Base-by-base conservation (phyloP, 768 basidiomycete genomes). In the Rhodotorula graminis region DNA sequence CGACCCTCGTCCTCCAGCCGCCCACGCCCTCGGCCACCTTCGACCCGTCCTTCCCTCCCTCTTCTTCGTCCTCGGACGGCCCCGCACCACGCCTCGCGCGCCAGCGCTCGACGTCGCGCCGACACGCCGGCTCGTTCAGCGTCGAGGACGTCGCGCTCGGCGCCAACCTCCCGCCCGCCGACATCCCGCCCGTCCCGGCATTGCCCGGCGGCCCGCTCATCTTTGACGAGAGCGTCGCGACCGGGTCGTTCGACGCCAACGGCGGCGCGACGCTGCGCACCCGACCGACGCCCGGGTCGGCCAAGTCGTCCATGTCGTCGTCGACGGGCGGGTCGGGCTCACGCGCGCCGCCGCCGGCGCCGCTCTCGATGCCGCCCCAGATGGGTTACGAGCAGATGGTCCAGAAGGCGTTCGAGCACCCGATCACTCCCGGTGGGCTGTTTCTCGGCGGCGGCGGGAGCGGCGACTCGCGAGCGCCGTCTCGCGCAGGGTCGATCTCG, bases 111-210 rank as follows among this genome's bases (percentile, higher is more conserved):
- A 61, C 55, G 42, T 71, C 72, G 0, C 61, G 78, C 0, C 57
- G 78, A 1, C 77, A 79, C 50, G 78, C 77, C 21, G 78, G 78
- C 10, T 77, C 76, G n/a, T 79, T 79, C 76, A 70, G 67, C 64
- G 76, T 77, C 46, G 76, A 78, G 67, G 77, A 78, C 67, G 77
- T 78, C 29, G 63, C 77, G 56, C 57, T 78, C 37, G 77, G 77
- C 37, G 73, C 76, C 12, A 69, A 71, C 53, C 55, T 78, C 2
- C 72, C 73, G 14, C 71, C 77, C 2, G 72, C 71, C 50, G 61
- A 69, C 19, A 50, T 75, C 40, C 74, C 70, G 10, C 74, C 68
- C 31, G 61, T 70, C 1, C 68, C 64, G 6, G 60, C 64, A 6
- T 62, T 67, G 27, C 70, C 74, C 9, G 47, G 62, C 31, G 62